phyloP scores from a whole-genome alignment of 352 stramenopile genomes.

The Aphanomyces cochlioides region DNA sequence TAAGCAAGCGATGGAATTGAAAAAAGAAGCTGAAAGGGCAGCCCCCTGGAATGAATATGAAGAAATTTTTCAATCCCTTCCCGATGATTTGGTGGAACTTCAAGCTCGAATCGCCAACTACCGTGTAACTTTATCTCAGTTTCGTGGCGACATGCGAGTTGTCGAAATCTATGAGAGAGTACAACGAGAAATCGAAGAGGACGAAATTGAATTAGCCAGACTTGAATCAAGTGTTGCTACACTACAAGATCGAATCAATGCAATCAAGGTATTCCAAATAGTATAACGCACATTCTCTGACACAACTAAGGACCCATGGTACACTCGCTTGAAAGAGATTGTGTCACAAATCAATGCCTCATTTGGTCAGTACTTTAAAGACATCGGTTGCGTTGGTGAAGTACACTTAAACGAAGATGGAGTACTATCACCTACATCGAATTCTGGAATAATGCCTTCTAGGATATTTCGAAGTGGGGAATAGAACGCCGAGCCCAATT shows the following conservation, averaged over 20 bases:
- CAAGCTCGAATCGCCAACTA: slow-evolving; percentile 81
- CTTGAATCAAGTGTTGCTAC: slow-evolving; percentile 61
- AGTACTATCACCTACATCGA: neutral
- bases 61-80: slow-evolving; percentile 52
- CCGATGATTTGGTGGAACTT: slow-evolving; percentile 75
- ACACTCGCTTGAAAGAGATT: slow-evolving; percentile 62
- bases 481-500: slow-evolving; percentile 83
- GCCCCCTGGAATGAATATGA: slow-evolving; percentile 64
- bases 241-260: slow-evolving; percentile 61
- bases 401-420: slow-evolving; percentile 66
- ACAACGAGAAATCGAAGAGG: slow-evolving; percentile 55
- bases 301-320: slow-evolving; percentile 53
- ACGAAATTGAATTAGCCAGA: slow-evolving; percentile 54
- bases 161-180: slow-evolving; percentile 70
- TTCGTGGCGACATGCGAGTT: slow-evolving; percentile 71
- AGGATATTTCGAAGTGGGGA: slow-evolving; percentile 86
- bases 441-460: neutral
- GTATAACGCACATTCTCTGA: neutral
- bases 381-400: slow-evolving; percentile 84
- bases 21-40: slow-evolving; percentile 58
- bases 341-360: slow-evolving; percentile 73
- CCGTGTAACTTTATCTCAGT: slow-evolving; percentile 71
- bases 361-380: slow-evolving; percentile 80
- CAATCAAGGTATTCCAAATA: slow-evolving; percentile 56
- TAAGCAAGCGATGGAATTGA: slow-evolving; percentile 64